Evolutionary conservation across 2,329 filamentous ascomycete genomes (phyloP).

Genomic region (Ramichloridium luteum): DNA sequence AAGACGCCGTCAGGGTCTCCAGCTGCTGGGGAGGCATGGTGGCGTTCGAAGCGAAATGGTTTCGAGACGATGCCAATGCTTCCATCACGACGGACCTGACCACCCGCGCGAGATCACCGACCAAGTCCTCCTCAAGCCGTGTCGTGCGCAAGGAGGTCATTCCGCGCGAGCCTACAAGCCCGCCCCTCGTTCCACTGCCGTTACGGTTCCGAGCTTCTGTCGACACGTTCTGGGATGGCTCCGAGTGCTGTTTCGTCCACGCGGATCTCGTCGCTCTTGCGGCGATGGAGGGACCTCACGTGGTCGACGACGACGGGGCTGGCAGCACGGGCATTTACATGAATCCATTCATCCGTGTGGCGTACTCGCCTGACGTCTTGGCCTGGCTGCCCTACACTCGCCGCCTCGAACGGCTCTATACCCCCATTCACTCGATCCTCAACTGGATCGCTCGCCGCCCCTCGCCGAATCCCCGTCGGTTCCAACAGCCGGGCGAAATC

Average conservation of each 20-base stretch:
- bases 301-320: too few species aligned
- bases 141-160: too few species aligned
- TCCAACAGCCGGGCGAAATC: constrained; percentile 46
- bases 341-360: constrained; percentile 63
- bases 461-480: constrained; percentile 47
- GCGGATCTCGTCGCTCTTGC: constrained; percentile 27
- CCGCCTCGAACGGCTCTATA: constrained; percentile 54
- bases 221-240: constrained; percentile 35
- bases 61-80: too few species aligned
- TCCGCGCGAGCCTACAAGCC: too few species aligned
- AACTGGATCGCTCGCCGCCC: constrained; percentile 45
- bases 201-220: constrained; percentile 33
- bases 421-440: constrained; percentile 45
- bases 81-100: too few species aligned
- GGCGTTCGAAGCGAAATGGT: constrained; percentile 49
- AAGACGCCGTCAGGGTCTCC: constrained; percentile 54
- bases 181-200: too few species aligned
- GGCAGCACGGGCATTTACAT: constrained; percentile 58
- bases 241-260: constrained; percentile 38
- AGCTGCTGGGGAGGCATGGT: constrained; percentile 72
- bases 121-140: not conserved
- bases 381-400: constrained; percentile 47
- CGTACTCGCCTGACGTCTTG: constrained; percentile 49
- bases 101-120: too few species aligned
- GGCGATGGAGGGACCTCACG: constrained; percentile 28